phyloP scores from a whole-genome alignment of 176 grass and related monocot species.

The Leersia perrieri region DNA sequence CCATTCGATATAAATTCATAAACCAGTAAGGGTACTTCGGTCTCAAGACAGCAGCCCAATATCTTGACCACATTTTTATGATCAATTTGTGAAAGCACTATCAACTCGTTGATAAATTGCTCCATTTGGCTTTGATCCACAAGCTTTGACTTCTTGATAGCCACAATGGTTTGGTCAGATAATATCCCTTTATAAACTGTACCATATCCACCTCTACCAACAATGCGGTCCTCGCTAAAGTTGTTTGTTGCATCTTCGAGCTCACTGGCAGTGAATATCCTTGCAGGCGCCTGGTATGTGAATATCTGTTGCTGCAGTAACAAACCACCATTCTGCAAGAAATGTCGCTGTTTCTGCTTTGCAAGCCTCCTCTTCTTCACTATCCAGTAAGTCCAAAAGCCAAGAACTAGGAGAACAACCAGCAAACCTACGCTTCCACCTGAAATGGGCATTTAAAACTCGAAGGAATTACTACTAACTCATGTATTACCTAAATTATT shows the following conservation, averaged over 20 bases:
- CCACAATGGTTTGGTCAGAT: slow-evolving; percentile 9
- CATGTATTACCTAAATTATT: not conserved
- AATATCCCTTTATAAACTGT: too few species aligned
- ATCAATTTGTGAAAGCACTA: not conserved
- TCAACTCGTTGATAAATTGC: slow-evolving; percentile 14
- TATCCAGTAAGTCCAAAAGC: too few species aligned
- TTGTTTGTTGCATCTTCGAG: slow-evolving; percentile 18
- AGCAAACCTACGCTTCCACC: not conserved
- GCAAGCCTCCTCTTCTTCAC: too few species aligned
- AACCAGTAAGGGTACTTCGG: not conserved
- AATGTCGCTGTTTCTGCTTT: too few species aligned
- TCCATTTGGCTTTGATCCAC: too few species aligned
- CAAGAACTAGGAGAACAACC: too few species aligned
- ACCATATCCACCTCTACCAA: slow-evolving; percentile 10
- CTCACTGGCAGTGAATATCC: slow-evolving; percentile 24
- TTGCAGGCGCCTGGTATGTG: too few species aligned
- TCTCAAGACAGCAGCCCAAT: too few species aligned
- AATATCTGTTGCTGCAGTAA: too few species aligned
- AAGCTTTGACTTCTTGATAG: slow-evolving; percentile 32
- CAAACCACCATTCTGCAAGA: too few species aligned
- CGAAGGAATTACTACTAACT: not conserved
- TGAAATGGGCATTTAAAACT: not conserved
- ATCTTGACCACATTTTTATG: too few species aligned
- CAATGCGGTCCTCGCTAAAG: slow-evolving; percentile 23
- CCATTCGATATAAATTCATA: not conserved